phyloP scores from a whole-genome alignment of 176 grass and related monocot genomes.

The Luzula sylvatica region DNA sequence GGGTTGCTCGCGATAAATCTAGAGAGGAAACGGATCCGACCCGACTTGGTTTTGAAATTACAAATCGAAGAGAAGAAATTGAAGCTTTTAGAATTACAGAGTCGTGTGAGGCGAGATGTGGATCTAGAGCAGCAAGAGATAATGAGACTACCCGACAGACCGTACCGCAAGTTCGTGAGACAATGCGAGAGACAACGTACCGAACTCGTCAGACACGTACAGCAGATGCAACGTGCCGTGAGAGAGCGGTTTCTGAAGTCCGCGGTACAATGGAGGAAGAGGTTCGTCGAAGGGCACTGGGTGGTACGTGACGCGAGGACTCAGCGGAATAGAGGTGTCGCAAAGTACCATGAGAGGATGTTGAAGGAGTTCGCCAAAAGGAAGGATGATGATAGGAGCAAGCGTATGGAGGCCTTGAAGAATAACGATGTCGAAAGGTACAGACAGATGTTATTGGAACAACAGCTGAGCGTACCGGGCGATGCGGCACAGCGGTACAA shows the following conservation, averaged over 20 bases:
- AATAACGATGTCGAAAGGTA: conserved; percentile 99
- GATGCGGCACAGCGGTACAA: conserved; percentile 86
- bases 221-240: conserved; percentile 61
- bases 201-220: conserved; percentile 77
- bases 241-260: conserved; percentile 94
- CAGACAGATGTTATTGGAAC: conserved; percentile 86
- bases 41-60: conserved; percentile 85
- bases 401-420: conserved; percentile 99
- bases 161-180: conserved; percentile 89
- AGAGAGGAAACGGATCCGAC: conserved; percentile 83
- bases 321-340: conserved; percentile 78
- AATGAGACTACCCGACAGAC: conserved; percentile 89
- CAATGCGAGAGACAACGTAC: conserved; percentile 84
- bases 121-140: conserved; percentile 97
- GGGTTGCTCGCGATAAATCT: conserved; percentile 82
- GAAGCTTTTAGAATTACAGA: conserved; percentile 73
- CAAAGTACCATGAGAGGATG: conserved; percentile 99
- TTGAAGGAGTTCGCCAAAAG: conserved; percentile 90
- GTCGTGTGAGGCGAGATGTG: conserved; percentile 85
- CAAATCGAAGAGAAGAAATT: conserved; percentile 99
- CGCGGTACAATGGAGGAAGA: conserved; percentile 90
- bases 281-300: conserved; percentile 94
- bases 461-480: conserved; percentile 82
- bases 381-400: conserved; percentile 89
- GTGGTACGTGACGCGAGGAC: conserved; percentile 93